Evolutionary conservation across 176 grass and related monocot genomes (phyloP).

Genomic region (bread wheat (Triticum aestivum)): IWGSC_CS_RefSeq_v2.1 NC_057797.1:80005242-80005741

Average conservation of each 20-base stretch:
- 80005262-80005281: constrained; percentile 89
- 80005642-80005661: neutral
- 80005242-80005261: constrained; percentile 84
- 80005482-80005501: neutral
- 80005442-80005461: constrained; percentile 82
- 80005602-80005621: neutral
- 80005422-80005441: constrained; percentile 79
- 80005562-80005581: neutral
- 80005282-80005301: constrained; percentile 63
- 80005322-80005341: constrained; percentile 72
- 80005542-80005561: neutral
- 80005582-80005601: constrained; percentile 5
- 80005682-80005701: neutral
- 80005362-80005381: constrained; percentile 82
- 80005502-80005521: neutral
- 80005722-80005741: neutral
- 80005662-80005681: neutral
- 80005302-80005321: constrained; percentile 69
- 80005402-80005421: constrained; percentile 98
- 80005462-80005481: neutral
- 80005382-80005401: constrained; percentile 77
- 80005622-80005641: neutral
- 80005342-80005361: constrained; percentile 50
- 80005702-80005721: neutral
- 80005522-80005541: neutral